These are phyloP conservation scores for Silybum marianum DNA, from an alignment of 129 eudicot species.

Conservation along the genomic window DNA sequence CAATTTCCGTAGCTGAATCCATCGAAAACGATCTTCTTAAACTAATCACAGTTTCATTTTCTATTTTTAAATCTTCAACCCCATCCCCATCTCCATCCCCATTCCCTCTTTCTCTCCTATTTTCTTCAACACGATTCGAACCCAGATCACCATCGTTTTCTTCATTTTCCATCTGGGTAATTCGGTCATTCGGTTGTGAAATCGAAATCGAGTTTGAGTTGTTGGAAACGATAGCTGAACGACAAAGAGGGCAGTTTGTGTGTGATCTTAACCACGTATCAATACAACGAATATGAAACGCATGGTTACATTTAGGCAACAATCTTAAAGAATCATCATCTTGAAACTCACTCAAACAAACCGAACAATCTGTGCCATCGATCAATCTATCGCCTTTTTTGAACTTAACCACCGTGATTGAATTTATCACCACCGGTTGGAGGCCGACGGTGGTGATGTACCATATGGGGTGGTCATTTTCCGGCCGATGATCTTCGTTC, in stretches of 20 bases:
- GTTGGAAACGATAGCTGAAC: constrained; percentile 34
- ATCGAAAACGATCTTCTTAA: constrained; percentile 40
- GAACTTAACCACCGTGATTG: constrained; percentile 44
- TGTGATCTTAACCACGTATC: constrained; percentile 71
- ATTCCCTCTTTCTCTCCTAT: constrained; percentile 12
- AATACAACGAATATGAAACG: constrained; percentile 57
- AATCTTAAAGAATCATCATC: constrained; percentile 48
- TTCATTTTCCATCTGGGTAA: constrained; percentile 8
- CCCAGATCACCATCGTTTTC: constrained; percentile 19
- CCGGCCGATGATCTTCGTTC: constrained; percentile 32
- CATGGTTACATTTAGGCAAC: constrained; percentile 65
- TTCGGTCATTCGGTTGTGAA: constrained; percentile 12
- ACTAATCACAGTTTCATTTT: background rate
- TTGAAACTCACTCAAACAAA: constrained; percentile 57
- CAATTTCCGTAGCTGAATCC: constrained; percentile 28
- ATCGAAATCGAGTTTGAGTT: background rate
- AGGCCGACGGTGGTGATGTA: constrained; percentile 55
- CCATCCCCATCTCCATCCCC: background rate
- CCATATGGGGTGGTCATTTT: constrained; percentile 59
- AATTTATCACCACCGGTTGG: constrained; percentile 43
- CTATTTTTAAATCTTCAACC: background rate
- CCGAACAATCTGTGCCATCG: constrained; percentile 49
- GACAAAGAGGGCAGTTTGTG: constrained; percentile 58
- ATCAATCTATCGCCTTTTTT: constrained; percentile 34
- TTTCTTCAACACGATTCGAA: background rate